Evolutionary conservation across 2,329 filamentous ascomycete genomes (phyloP), one percentile per base, ranked within the genome.

Genomic region (Cordyceps cicadae): DNA sequence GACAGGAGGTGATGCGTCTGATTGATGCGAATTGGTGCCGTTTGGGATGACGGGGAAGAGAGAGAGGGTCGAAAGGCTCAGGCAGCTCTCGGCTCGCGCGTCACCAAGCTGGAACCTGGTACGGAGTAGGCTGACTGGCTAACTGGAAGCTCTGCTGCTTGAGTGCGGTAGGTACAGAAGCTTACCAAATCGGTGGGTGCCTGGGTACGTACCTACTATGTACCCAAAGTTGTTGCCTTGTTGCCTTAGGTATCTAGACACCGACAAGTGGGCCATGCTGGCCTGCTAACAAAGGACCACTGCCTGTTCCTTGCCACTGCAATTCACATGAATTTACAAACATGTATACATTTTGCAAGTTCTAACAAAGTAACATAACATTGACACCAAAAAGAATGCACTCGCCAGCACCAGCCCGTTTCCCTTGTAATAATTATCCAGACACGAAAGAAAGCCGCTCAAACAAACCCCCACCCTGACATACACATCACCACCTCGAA

Each of bases 51-150:
- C 39, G 61, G 46, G 64, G 34, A 49, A 37, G 24, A 24, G 55
- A 49, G 54, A 39, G 62, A 63, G 63, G 62, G 51, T 64, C 64
- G 63, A 65, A 63, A 70, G 45, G 69, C 71, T 72, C 75, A 76
- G 75, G 75, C 75, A 77, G 74, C 75, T 77, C 69, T 69, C 65
- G 67, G 70, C 69, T 73, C 74, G 74, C 73, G 75, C 73, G 75
- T 76, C 74, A 75, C 72, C 69, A 67, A 66, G 58, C 62, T 55
- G 54, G 55, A 59, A 50, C 49, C 57, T 59, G 57, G 57, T n/a
- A n/a, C n/a, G n/a, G n/a, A n/a, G n/a, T 49, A 53, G 57, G 57
- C 57, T 24, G 24, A 24, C 24, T 24, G 24, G 24, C 24, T 24
- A n/a, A n/a, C n/a, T 53, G 49, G 48, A 17, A 49, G 58, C 58